Evolutionary conservation across 2,329 filamentous ascomycete genomes (phyloP), one percentile per base, ranked within the genome.

Genomic region (Aspergillus japonicus): DNA sequence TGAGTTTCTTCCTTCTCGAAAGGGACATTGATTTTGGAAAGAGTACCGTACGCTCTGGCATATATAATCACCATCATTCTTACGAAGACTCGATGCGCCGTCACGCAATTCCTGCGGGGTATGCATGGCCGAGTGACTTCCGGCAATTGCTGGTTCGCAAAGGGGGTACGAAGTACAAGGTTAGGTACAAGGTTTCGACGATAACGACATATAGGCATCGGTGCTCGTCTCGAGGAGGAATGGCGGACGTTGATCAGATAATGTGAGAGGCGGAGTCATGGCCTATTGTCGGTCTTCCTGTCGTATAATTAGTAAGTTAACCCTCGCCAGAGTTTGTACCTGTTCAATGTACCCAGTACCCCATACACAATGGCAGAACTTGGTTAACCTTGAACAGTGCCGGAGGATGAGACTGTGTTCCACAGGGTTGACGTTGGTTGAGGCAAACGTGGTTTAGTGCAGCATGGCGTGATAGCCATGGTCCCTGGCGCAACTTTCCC

Each of bases 391-490:
- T 16, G 11, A 35, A 16, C 33, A 16, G 12, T 35, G 12, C 14
- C 14, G 7, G 33, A 35, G 33, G 16, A 6, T 16, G 39, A 44
- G 14, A 44, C 39, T 16, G 16, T 16, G 39, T 44, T 44, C 39
- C 39, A 23, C 14, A 47, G 11, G 44, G 26, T 14, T 48, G 44
- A 48, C 19, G 29, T 23, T 21, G 24, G 8, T 29, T 39, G 54
- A 24, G 50, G 50, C 23, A 35, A 19, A 31, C 19, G 24, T 33
- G 39, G 26, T 44, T 12, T 50, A 23, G 23, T 16, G 54, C 58
- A 59, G 59, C 54, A 72, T 72, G 64, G 64, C 70, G 70, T 70
- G 66, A 65, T 70, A 65, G 59, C 47, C 39, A 48, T 60, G 54
- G 49, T 47, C 47, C 39, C 52, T 64, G 23, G 60, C 62, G 57